phyloP scores from a whole-genome alignment of 1,284 basidiomycete species.

The Peniophora sp. region DNA sequence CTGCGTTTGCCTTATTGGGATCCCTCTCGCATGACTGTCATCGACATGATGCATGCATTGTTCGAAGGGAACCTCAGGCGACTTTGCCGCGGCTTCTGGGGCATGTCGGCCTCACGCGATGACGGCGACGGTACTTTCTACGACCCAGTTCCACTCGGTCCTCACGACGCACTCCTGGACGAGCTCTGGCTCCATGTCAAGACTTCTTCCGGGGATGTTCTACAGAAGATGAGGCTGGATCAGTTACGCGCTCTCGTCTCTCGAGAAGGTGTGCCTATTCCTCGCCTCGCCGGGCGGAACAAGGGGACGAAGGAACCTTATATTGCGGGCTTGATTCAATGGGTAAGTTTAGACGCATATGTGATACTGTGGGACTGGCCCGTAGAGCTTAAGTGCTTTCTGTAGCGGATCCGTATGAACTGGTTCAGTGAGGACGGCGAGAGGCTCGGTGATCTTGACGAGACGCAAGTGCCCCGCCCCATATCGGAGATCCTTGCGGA shows the following conservation, averaged over 20 bases:
- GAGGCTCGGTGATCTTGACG: too few relatives aligned
- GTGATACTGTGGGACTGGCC: neutral
- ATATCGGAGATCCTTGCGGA: neutral
- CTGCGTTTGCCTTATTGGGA: constrained; percentile 11
- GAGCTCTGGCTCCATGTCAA: neutral
- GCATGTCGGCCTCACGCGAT: constrained; percentile 12
- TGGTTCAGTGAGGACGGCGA: constrained; percentile 1
- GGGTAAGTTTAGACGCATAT: neutral
- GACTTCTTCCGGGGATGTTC: neutral
- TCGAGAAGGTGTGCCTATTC: too few relatives aligned
- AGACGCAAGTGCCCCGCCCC: neutral
- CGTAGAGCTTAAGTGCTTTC: neutral
- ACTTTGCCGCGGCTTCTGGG: constrained; percentile 10
- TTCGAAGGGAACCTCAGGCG: constrained; percentile 10
- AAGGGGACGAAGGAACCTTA: neutral
- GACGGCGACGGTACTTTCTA: neutral
- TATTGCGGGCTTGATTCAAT: neutral
- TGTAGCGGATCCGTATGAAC: neutral
- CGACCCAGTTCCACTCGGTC: neutral
- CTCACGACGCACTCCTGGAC: neutral
- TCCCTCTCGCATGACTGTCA: constrained; percentile 7
- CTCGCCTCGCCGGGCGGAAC: too few relatives aligned
- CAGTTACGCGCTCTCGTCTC: neutral
- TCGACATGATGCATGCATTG: constrained; percentile 11
- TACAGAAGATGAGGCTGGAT: neutral